Conservation (phyloP, 768 basidiomycete genomes). For the Chiua virens region DNA sequence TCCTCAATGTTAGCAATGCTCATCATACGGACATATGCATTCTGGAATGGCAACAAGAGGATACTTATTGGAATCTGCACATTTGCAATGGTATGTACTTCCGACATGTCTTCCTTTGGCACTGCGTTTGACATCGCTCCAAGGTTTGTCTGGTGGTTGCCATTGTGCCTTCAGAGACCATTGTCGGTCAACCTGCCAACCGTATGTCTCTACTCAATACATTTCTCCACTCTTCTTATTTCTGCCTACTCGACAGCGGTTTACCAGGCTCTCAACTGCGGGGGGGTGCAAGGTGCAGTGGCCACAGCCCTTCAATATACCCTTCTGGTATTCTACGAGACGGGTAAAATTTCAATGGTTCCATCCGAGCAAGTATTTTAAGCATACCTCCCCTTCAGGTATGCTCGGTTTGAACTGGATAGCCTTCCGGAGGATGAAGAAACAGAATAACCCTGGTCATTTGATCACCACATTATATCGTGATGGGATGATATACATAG, state of each 20-base stretch:
- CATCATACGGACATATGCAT: slow-evolving; percentile 18
- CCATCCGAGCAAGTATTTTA: neutral
- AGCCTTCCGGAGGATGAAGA: slow-evolving; percentile 17
- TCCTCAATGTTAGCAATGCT: slow-evolving; percentile 10
- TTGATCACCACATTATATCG: slow-evolving; percentile 14
- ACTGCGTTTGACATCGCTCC: neutral
- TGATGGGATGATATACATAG: slow-evolving; percentile 20
- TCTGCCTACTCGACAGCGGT: slow-evolving; percentile 1
- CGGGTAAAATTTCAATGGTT: slow-evolving; percentile 1
- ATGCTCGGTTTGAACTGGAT: slow-evolving; percentile 18
- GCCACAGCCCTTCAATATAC: slow-evolving; percentile 7
- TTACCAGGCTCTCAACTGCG: slow-evolving; percentile 9
- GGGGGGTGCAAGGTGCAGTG: neutral
- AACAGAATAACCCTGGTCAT: slow-evolving; percentile 3
- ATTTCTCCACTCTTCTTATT: neutral
- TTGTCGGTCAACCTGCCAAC: neutral
- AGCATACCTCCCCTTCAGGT: slow-evolving; percentile 3
- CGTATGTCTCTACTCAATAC: slow-evolving; percentile 1
- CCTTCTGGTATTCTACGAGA: slow-evolving; percentile 16
- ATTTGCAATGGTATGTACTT: slow-evolving; percentile 9
- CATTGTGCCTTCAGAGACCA: slow-evolving; percentile 7
- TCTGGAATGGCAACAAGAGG: slow-evolving; percentile 18
- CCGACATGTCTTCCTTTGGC: neutral
- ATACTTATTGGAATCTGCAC: slow-evolving; percentile 15
- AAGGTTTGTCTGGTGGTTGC: slow-evolving; percentile 9